Evolutionary conservation across 2,329 filamentous ascomycete genomes (phyloP).

Genomic region (Fusarium sp.): DNA sequence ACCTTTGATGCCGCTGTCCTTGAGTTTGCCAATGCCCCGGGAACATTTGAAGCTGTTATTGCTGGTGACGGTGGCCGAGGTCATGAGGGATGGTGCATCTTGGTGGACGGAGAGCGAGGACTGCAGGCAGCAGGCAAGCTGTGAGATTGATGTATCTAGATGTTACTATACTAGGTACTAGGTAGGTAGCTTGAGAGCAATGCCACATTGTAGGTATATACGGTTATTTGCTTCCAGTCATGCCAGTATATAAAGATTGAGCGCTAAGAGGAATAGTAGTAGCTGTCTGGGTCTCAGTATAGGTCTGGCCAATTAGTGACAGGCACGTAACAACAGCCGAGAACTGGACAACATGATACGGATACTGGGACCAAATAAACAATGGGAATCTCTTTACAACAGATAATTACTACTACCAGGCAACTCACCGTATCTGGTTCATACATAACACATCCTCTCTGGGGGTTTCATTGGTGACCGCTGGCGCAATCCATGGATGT

Average conservation of each 20-base stretch:
- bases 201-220: not conserved
- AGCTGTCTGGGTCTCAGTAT: too few relatives aligned
- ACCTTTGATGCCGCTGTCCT: constrained; percentile 84
- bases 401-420: not conserved
- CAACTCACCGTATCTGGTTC: constrained; percentile 8
- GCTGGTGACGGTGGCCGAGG: constrained; percentile 74
- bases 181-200: not conserved
- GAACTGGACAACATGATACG: not conserved
- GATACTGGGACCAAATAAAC: not conserved
- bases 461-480: constrained; percentile 8
- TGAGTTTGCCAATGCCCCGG: constrained; percentile 72
- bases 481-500: constrained; percentile 13
- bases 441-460: not conserved
- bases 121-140: constrained; percentile 69
- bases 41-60: constrained; percentile 77
- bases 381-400: not conserved
- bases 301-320: not conserved
- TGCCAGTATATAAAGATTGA: not conserved
- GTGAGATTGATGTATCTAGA: constrained; percentile 35
- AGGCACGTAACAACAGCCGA: not conserved
- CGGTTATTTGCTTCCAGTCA: not conserved
- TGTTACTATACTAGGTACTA: not conserved
- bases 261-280: too few relatives aligned
- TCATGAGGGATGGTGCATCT: constrained; percentile 85
- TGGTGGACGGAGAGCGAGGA: constrained; percentile 83